phyloP scores from a whole-genome alignment of 2,329 filamentous ascomycete species.

The Alternaria burnsii region DNA sequence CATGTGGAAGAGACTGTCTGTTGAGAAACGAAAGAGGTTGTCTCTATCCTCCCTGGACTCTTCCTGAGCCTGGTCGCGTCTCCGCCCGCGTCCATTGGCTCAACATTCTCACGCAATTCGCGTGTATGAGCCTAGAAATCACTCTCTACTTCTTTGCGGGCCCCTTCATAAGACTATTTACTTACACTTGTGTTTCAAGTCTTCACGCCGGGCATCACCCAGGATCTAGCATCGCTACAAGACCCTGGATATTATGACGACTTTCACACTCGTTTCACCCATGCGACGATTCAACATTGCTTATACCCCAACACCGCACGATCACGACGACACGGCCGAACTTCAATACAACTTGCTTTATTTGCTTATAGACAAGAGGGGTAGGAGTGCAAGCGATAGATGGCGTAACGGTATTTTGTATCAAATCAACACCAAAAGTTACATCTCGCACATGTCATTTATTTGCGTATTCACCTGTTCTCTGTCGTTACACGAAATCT shows the following conservation, averaged over 20 bases:
- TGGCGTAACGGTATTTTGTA: neutral
- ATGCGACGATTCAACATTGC: neutral
- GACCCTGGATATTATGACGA: neutral
- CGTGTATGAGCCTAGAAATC: neutral
- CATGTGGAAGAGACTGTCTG: slow-evolving; percentile 70
- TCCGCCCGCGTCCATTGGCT: neutral
- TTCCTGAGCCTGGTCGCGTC: neutral
- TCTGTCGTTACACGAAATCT: neutral
- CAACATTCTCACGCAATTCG: neutral
- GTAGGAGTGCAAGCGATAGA: neutral
- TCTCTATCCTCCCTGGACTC: slow-evolving; percentile 20
- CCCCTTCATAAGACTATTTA: neutral
- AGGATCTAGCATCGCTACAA: neutral
- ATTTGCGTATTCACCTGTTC: neutral
- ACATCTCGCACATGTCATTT: too few relatives aligned
- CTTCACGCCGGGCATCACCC: neutral
- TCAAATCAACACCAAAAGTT: neutral
- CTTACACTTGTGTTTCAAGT: neutral
- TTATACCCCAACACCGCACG: slow-evolving; percentile 14
- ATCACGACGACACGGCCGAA: slow-evolving; percentile 10
- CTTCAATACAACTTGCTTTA: neutral
- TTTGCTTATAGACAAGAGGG: slow-evolving; percentile 3
- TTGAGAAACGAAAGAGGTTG: slow-evolving; percentile 23
- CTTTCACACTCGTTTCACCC: neutral
- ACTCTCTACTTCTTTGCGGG: neutral